Base-by-base conservation (phyloP, 129 eudicot genomes). In the Flaveria sonorensis region DNA sequence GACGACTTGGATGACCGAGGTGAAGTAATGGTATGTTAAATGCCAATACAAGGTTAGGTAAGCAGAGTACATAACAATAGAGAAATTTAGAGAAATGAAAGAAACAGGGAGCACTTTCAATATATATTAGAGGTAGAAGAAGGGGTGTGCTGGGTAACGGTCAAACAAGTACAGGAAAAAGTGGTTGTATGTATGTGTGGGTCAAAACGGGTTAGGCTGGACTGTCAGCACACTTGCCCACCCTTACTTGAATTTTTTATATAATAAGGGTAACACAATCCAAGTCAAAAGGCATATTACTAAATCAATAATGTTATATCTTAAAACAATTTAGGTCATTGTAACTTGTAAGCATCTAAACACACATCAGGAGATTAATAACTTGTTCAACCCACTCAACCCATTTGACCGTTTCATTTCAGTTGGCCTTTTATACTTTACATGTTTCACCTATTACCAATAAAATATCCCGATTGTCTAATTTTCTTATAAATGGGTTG, bases 1-100 rank as follows among this genome's bases (percentile, higher is more conserved):
- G 68, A 26, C 62, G 48, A n/a, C 70, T 28, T 23, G n/a, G 50
- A 63, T 1, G 61, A 43, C 62, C 45, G 10, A 76, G 20, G 30
- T 24, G 18, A 60, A 26, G 53, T 67, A 57, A 45, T 9, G 21
- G 72, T 26, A 62, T 15, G 42, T 20, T 56, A 24, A 42, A 48
- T 26, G 28, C 11, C 72, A 79, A 32, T 50, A 79, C 10, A 19
- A 39, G 62, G 63, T 42, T 63, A 42, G 26, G 67, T 46, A 63
- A 71, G 32, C 50, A 30, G 51, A 24, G 53, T 20, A 18, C 68
- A 57, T 20, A 36, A 72, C 36, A 26, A 32, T 32, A 32, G 52
- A 47, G 30, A 51, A 32, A 48, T 52, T 26, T 18, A 28, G 64
- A 30, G 63, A 51, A 15, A 47, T 70, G 21, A 18, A 10, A 28